Base-by-base conservation (phyloP, 768 basidiomycete species). In the Hemileccinum rubropunctum region DNA sequence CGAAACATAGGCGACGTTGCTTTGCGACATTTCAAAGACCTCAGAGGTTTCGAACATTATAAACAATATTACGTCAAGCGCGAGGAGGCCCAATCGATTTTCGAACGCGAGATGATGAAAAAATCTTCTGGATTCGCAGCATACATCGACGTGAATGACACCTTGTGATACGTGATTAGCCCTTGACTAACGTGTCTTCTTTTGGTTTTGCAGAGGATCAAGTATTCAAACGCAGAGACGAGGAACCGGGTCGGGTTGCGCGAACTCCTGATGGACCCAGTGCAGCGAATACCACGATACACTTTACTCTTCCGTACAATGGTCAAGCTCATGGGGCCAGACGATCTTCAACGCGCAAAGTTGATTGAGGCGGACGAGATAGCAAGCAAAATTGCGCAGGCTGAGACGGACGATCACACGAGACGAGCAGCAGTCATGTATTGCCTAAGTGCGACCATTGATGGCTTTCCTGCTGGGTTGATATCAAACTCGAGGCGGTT, bases 221-320 rank as follows among this genome's bases (percentile, higher is more conserved):
- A 95, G 74, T 95, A 95, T 64, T 82, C 86, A 54, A 81, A 81
- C 14, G 73, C 81, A 18, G 90, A 90, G 57, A 67, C 77, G 27
- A 78, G 78, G 59, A 93, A 90, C 64, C 88, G 92, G 35, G 80
- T 95, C 48, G 93, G 91, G 38, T 74, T 98, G 47, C 80, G 94
- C 23, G 94, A 95, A 65, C 80, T 97, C 42, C 77, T 98, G 18
- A 95, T 95, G 85, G 95, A 98, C 58, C 95, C 95, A 14, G 91
- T 97, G 6, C 95, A 98, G 62, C 84, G 95, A 30, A 92, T 98
- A 61, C 94, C 95, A 4, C 78, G 95, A 56, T 98, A 98, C 69
- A 95, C 92, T 1, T 75, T 98, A 21, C 77, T 98, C 57, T 91
- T 95, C 69, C 86, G 91, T 51, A 89, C 80, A 6, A 98, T 98